Evolutionary conservation across 2,329 filamentous ascomycete genomes (phyloP), one percentile per base, ranked within the genome.

Genomic region (Fusarium sp.): DNA sequence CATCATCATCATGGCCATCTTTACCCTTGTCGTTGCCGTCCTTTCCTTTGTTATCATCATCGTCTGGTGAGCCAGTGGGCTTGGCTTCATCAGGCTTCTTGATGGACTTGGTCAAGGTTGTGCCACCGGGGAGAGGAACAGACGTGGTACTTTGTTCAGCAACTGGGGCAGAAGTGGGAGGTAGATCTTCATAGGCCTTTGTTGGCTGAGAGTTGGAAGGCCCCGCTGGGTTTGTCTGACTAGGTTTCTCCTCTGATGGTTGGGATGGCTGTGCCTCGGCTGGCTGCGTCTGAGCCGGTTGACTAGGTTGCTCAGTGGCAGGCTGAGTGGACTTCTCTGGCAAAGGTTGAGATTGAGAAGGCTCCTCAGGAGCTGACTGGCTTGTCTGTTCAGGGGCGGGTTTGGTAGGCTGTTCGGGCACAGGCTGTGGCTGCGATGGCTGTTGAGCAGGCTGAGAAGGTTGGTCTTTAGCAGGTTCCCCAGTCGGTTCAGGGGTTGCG

Each of bases 31-130:
- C 36, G 7, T 49, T 24, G 2, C 63, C 63, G 15, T 66, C 52
- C 5, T 65, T 56, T 36, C 38, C 65, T 26, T 61, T 60, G 12
- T 39, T 54, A 4, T 39, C 64, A 35, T 52, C 55, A 41, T 61
- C 33, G 22, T 48, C 52, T 54, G 66, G 66, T 33, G 72, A 49
- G 20, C 64, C 39, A 3, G 63, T 68, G n/a, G 72, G 69, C 22
- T 65, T 57, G 13, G 73, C 66, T 14, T 74, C 65, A 24, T 68
- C 69, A 12, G 79, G 77, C 36, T 69, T 55, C 66, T 75, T 75
- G 70, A 81, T 78, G 39, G 78, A 75, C 38, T 80, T 77, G 36
- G 74, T 79, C 69, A 81, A 64, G 39, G 76, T 77, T 47, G 72
- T 78, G 35, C 63, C 51, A 7, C 65, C 65, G 6, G 69, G 48